phyloP scores from a whole-genome alignment of 768 basidiomycete genomes.

The Pisolithus orientalis region DNA sequence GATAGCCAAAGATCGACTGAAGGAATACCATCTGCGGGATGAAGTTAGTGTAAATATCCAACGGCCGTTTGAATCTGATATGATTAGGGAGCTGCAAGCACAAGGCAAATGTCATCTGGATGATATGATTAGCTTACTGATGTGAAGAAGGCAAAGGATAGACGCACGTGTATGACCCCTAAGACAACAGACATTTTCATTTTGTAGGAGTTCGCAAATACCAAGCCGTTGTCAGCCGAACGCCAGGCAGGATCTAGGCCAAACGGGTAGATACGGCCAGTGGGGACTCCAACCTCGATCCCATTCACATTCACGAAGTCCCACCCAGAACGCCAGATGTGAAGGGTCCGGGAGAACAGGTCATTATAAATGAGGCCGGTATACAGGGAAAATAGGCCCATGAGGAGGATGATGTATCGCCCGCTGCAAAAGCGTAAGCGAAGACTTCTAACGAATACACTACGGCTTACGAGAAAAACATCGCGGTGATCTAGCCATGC shows the following conservation, averaged over 20 bases:
- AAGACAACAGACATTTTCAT: constrained; percentile 99
- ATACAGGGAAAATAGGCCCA: constrained; percentile 97
- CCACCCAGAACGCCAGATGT: constrained; percentile 88
- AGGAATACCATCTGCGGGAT: constrained; percentile 97
- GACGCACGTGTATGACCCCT: constrained; percentile 89
- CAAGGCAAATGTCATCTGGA: constrained; percentile 96
- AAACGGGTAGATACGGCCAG: constrained; percentile 79
- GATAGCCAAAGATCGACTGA: constrained; percentile 96
- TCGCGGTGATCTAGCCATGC: constrained; percentile 60
- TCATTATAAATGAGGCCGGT: constrained; percentile 99
- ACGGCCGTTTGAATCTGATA: constrained; percentile 80
- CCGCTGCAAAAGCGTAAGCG: constrained; percentile 49
- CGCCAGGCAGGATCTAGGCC: constrained; percentile 97
- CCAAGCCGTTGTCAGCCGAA: constrained; percentile 81
- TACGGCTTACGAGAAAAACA: constrained; percentile 83
- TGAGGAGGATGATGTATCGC: constrained; percentile 96
- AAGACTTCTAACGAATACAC: constrained; percentile 1
- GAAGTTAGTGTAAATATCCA: constrained; percentile 92
- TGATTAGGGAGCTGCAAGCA: constrained; percentile 96
- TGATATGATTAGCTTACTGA: constrained; percentile 8
- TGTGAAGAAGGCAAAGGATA: constrained; percentile 1
- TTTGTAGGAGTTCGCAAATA: constrained; percentile 98
- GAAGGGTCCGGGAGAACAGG: constrained; percentile 90
- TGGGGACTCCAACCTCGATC: constrained; percentile 46
- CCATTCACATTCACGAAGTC: constrained; percentile 48